A percentile compares a stretch with the other conserved stretches of the same genome.
phyloP scores from a whole-genome alignment of 2,329 filamentous ascomycete genomes.

The Cercospora beticola region DNA sequence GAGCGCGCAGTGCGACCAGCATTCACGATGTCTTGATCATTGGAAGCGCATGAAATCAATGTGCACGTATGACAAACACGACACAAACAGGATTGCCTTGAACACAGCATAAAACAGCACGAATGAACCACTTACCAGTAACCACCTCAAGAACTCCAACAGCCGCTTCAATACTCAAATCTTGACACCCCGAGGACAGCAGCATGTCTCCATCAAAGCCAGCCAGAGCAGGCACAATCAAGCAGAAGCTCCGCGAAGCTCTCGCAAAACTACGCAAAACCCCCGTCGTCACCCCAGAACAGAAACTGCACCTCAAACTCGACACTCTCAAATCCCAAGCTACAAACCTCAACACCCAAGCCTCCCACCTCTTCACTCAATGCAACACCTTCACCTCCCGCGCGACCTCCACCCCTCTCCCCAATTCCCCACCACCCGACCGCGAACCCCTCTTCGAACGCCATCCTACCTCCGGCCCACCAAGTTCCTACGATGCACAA shows the following conservation, averaged over 20 bases:
- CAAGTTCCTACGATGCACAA: slow-evolving; percentile 19
- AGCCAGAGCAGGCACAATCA: not conserved
- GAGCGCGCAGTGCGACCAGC: not conserved
- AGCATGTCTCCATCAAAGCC: slow-evolving; percentile 1
- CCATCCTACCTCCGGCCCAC: not conserved
- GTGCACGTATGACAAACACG: not conserved
- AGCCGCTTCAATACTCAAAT: not conserved
- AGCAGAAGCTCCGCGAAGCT: not conserved
- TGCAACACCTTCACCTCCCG: slow-evolving; percentile 6
- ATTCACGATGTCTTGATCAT: not conserved
- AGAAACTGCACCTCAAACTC: slow-evolving; percentile 14
- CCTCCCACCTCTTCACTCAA: slow-evolving; percentile 6
- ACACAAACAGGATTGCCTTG: not conserved
- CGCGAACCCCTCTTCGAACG: slow-evolving; percentile 19
- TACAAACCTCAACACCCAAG: slow-evolving; percentile 5
- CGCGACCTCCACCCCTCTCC: slow-evolving; percentile 7
- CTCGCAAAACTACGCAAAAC: slow-evolving; percentile 12
- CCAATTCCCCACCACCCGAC: slow-evolving; percentile 9
- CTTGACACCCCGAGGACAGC: not conserved
- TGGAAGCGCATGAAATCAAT: not conserved
- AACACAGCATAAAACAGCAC: not conserved
- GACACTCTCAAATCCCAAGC: slow-evolving; percentile 15
- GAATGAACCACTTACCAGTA: not conserved
- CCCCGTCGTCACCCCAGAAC: slow-evolving; percentile 11
- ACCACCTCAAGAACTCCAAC: not conserved